Percentiles rank a stretch among this genome's conserved stretches.
Conservation (phyloP, 1,284 basidiomycete species). For the Cryptococcus depauperatus region DNA sequence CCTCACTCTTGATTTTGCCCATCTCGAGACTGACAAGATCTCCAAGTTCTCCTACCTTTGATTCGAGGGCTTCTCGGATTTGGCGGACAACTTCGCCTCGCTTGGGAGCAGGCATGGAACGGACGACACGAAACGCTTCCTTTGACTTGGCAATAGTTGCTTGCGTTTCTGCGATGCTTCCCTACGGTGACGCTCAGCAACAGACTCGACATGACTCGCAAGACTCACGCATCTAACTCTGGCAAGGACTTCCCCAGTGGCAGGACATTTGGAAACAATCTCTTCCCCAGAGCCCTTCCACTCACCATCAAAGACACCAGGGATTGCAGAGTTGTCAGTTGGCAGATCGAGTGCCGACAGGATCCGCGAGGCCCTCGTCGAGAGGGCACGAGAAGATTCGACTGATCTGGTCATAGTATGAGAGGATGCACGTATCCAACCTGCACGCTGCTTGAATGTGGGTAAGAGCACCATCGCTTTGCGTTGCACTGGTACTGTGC, state of each 20-base stretch:
- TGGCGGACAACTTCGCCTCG: constrained; percentile 82
- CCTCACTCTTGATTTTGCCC: constrained; percentile 90
- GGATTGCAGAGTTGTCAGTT: constrained; percentile 18
- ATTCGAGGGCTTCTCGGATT: constrained; percentile 70
- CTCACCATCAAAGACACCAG: constrained; percentile 36
- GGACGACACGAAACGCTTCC: constrained; percentile 59
- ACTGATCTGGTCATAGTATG: too few relatives aligned
- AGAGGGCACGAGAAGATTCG: constrained; percentile 18
- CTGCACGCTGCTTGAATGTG: too few relatives aligned
- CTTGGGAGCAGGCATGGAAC: constrained; percentile 72
- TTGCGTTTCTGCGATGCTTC: constrained; percentile 23
- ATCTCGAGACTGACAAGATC: constrained; percentile 63
- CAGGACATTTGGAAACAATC: constrained; percentile 32
- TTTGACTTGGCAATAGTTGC: constrained; percentile 19
- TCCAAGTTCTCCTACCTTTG: constrained; percentile 75
- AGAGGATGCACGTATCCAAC: too few relatives aligned
- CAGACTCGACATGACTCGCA: too few relatives aligned
- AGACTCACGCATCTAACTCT: constrained; percentile 29
- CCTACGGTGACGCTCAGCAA: constrained; percentile 15
- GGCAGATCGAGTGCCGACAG: constrained; percentile 33
- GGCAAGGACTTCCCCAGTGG: constrained; percentile 39
- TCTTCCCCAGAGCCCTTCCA: constrained; percentile 37
- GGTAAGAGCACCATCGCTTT: too few relatives aligned
- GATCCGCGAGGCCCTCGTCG: constrained; percentile 26
- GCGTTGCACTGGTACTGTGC: too few relatives aligned